Evolutionary conservation across 331 rosid genomes (phyloP).

Genomic region (Pyrus hybrid): DNA sequence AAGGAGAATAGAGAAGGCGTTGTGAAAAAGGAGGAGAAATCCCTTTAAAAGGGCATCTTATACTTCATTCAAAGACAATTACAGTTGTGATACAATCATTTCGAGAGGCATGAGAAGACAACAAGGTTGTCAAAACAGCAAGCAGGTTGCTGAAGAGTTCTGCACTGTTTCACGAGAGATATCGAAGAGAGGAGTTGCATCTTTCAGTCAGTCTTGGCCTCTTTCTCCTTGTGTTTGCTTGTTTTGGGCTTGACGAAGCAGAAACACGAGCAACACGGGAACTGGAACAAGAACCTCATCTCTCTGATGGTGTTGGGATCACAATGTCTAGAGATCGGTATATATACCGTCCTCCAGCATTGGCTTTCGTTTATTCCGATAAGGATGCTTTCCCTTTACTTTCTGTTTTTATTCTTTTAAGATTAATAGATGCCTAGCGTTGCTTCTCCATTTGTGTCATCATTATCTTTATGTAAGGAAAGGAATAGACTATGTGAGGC

Average conservation of each 20-base stretch:
- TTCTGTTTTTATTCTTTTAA: neutral
- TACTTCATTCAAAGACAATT: slow-evolving; percentile 5
- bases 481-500: neutral
- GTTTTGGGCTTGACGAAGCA: slow-evolving; percentile 42
- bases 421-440: slow-evolving; percentile 24
- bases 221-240: slow-evolving; percentile 37
- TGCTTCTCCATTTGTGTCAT: slow-evolving; percentile 12
- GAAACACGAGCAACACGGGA: slow-evolving; percentile 57
- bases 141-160: slow-evolving; percentile 1
- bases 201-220: slow-evolving; percentile 30
- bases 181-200: neutral
- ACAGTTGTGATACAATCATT: slow-evolving; percentile 7
- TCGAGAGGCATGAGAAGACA: slow-evolving; percentile 1
- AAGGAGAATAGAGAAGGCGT: slow-evolving; percentile 29
- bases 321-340: slow-evolving; percentile 9
- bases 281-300: slow-evolving; percentile 49
- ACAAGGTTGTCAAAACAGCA: neutral
- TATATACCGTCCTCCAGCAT: slow-evolving; percentile 7
- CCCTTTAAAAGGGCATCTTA: slow-evolving; percentile 1
- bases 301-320: slow-evolving; percentile 13
- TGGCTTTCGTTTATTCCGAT: slow-evolving; percentile 6
- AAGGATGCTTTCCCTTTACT: slow-evolving; percentile 12
- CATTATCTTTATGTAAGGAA: neutral
- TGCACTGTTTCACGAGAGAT: neutral
- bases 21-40: slow-evolving; percentile 11